A percentile compares a stretch with the other conserved stretches of the same genome.
Conservation (phyloP, 495 filamentous ascomycete species). For the Talaromyces wortmannii region DNA sequence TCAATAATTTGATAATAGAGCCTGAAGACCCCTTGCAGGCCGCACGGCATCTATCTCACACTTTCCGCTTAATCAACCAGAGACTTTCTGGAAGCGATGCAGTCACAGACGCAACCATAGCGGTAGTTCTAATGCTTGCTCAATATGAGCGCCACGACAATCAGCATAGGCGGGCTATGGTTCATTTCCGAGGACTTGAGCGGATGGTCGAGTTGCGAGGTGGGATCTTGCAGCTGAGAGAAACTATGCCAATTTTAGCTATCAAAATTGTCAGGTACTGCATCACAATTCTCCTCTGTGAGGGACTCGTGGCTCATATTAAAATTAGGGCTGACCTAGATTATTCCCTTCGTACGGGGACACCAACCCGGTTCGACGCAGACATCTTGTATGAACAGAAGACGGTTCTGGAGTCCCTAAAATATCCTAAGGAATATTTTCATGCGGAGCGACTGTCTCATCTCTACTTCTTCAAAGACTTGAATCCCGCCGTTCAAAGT, state of each 20-base stretch:
- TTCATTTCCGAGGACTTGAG: slow-evolving; percentile 16
- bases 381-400: not conserved
- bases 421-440: not conserved
- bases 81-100: slow-evolving; percentile 9
- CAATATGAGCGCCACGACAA: slow-evolving; percentile 16
- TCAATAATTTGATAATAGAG: slow-evolving; percentile 8
- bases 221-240: slow-evolving; percentile 12
- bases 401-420: not conserved
- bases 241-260: not conserved
- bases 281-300: not conserved
- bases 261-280: not conserved
- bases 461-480: not conserved
- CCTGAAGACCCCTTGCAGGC: slow-evolving; percentile 6
- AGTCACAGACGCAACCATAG: slow-evolving; percentile 13
- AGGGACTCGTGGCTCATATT: not conserved
- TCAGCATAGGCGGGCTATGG: slow-evolving; percentile 11
- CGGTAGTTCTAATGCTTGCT: slow-evolving; percentile 12
- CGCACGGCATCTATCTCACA: slow-evolving; percentile 10
- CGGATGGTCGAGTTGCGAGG: slow-evolving; percentile 15
- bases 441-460: not conserved
- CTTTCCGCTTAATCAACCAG: slow-evolving; percentile 10
- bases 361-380: not conserved
- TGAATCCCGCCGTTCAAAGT: not conserved
- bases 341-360: not conserved
- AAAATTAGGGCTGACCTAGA: slow-evolving; percentile 1